phyloP scores from a whole-genome alignment of 2,329 filamentous ascomycete genomes.

The Arthrobotrys iridis region DNA sequence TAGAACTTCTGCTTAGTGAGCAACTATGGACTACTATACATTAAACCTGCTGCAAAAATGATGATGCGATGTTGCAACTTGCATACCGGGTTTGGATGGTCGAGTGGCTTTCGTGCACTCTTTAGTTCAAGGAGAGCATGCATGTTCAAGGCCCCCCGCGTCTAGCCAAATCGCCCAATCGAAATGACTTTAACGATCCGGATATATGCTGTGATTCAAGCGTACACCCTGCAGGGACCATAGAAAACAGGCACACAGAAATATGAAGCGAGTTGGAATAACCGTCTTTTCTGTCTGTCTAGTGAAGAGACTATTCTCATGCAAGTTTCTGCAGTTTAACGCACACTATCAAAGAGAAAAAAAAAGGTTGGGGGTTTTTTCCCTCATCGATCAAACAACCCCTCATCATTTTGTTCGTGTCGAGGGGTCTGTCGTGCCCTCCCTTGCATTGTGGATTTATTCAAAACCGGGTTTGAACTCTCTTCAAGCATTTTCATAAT shows the following conservation, averaged over 20 bases:
- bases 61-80: constrained; percentile 41
- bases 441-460: constrained; percentile 38
- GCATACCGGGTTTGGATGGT: constrained; percentile 37
- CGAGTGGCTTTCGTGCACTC: constrained; percentile 46
- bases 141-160: constrained; percentile 1
- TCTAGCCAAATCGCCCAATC: constrained; percentile 27
- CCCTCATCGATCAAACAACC: constrained; percentile 16
- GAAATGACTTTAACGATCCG: constrained; percentile 22
- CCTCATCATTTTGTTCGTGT: constrained; percentile 10
- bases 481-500: constrained; percentile 21
- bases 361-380: constrained; percentile 14
- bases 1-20: not conserved
- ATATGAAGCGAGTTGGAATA: constrained; percentile 7
- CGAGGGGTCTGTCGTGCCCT: not conserved
- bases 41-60: constrained; percentile 38
- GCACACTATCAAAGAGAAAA: not conserved
- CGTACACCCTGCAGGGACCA: constrained; percentile 35
- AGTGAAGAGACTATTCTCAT: constrained; percentile 21
- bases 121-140: constrained; percentile 9
- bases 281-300: not conserved
- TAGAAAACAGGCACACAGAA: constrained; percentile 24
- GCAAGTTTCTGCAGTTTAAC: constrained; percentile 5
- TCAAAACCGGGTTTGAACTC: constrained; percentile 41
- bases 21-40: not conserved
- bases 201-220: constrained; percentile 31